Conservation (phyloP, 176 grass and related monocot species). For the Olyra latifolia region DNA sequence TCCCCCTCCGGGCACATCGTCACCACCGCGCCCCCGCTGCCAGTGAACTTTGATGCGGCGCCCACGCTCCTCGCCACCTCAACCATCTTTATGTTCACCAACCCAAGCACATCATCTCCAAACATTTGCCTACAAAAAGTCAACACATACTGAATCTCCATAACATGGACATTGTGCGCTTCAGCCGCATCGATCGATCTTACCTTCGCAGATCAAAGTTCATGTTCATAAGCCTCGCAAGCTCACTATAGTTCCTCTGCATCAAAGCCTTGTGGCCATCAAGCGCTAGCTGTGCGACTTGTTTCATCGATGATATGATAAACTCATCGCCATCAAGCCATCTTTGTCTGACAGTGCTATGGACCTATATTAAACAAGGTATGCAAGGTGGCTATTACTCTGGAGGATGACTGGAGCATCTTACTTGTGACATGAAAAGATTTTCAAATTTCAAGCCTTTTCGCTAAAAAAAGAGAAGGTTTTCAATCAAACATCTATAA, state of each 20-base stretch:
- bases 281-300: constrained; percentile 60
- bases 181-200: background rate
- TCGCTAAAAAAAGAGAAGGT: background rate
- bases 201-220: constrained; percentile 80
- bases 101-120: constrained; percentile 70
- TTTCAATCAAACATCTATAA: background rate
- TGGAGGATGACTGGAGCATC: background rate
- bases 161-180: background rate
- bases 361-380: constrained; percentile 48
- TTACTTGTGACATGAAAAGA: background rate
- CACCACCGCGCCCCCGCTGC: constrained; percentile 74
- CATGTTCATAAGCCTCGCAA: constrained; percentile 59
- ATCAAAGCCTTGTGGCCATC: constrained; percentile 54
- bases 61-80: constrained; percentile 66
- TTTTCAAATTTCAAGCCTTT: background rate
- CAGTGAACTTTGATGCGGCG: constrained; percentile 68
- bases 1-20: constrained; percentile 55
- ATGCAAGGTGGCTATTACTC: background rate
- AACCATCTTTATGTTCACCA: constrained; percentile 78
- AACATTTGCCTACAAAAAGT: constrained; percentile 65
- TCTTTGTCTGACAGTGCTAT: constrained; percentile 74
- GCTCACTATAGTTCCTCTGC: constrained; percentile 50
- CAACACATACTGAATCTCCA: background rate
- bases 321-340: constrained; percentile 72
- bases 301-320: constrained; percentile 66